phyloP scores from a whole-genome alignment of 495 filamentous ascomycete genomes.

The Jackrogersella minutella region DNA sequence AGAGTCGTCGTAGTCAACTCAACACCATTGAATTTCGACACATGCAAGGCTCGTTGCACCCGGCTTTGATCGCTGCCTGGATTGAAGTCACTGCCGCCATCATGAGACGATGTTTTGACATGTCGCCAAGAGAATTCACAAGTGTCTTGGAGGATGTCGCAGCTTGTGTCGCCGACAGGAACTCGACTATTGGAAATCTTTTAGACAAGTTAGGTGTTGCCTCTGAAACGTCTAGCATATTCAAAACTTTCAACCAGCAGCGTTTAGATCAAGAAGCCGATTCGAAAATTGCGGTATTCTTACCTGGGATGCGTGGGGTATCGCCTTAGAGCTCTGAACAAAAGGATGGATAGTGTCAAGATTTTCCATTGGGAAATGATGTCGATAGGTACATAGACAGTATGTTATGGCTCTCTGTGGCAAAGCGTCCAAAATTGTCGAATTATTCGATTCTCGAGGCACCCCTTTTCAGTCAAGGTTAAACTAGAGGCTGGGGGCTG shows the following conservation, averaged over 20 bases:
- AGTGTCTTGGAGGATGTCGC: conserved; percentile 1
- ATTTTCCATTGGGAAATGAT: too few relatives aligned
- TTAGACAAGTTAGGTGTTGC: conserved; percentile 5
- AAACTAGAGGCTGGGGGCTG: too few relatives aligned
- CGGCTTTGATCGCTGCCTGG: conserved; percentile 23
- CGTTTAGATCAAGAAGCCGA: conserved; percentile 25
- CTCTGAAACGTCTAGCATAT: conserved; percentile 3
- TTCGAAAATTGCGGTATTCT: conserved; percentile 5
- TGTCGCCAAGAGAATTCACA: conserved; percentile 8
- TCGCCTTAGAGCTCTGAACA: too few relatives aligned
- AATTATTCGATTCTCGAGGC: too few relatives aligned
- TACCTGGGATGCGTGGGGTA: neutral
- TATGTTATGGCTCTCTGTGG: neutral
- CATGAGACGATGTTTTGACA: conserved; percentile 20
- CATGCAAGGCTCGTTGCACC: conserved; percentile 32
- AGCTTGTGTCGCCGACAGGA: neutral
- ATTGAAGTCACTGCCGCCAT: conserved; percentile 21
- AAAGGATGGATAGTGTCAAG: too few relatives aligned
- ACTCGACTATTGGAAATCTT: neutral
- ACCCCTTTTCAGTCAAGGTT: too few relatives aligned
- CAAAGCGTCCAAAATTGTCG: too few relatives aligned
- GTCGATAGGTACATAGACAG: too few relatives aligned
- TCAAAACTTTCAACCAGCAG: conserved; percentile 8
- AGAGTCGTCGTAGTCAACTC: conserved; percentile 27
- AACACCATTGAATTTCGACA: conserved; percentile 35